Base-by-base conservation (phyloP, 2,329 filamentous ascomycete species). In the Aureobasidium sp. region DNA sequence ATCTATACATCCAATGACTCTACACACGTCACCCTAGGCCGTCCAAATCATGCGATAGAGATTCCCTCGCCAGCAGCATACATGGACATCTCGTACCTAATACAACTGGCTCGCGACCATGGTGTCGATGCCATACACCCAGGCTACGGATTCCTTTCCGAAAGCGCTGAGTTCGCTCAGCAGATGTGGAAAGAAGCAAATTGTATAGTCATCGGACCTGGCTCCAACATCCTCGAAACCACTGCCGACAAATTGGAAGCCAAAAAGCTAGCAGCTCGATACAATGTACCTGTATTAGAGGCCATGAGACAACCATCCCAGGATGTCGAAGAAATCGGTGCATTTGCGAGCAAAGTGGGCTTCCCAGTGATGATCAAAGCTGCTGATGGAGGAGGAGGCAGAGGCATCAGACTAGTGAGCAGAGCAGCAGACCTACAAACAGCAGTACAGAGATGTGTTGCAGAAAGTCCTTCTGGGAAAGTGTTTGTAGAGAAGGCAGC, bases 401-500 rank as follows among this genome's bases (percentile, higher is more conserved):
- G 82, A 16, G 84, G 84, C 0, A 86, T 87, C 49, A 77, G 84
- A 6, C 72, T 85, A 0, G 78, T 85, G 7, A 71, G 71, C 1
- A 67, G 69, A 27, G 71, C 76, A 41, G 70, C 71, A 0, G 76
- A 79, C 5, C 70, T 79, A 1, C 37, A 51, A 34, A 62, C 6
- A 63, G 74, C 85, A 6, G 74, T 82, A 3, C 77, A 76, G 50
- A 74, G 82, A 63, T 81, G 82, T 3, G 76, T 81, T 5, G 78
- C 80, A 49, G 83, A 86, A 68, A 85, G 82, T 58, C 83, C 84
- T 0, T 83, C 81, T 2, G 77, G 76, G 51, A 78, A 78, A 30
- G 77, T 85, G 0, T 86, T 85, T 66, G 79, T 80, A 0, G 83
- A 86, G 66, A 84, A 81, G 79, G 89, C 76, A 73, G 89, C 76